Conservation (phyloP, 2,329 filamentous ascomycete species). For the Didymella glomerata region DNA sequence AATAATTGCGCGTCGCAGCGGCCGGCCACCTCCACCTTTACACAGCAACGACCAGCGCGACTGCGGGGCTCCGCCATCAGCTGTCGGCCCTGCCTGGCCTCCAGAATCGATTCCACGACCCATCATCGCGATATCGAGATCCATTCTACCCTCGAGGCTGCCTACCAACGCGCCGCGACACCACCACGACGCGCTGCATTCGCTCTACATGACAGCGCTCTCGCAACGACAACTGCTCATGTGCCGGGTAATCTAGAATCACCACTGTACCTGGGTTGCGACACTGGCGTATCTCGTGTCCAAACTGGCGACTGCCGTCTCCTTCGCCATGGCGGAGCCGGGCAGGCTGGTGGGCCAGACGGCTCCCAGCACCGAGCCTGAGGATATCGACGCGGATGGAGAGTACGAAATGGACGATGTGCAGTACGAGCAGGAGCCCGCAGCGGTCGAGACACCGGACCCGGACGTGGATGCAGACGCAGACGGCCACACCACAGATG, state of each 20-base stretch:
- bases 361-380: constrained; percentile 42
- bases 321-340: constrained; percentile 55
- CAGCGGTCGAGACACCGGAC: constrained; percentile 30
- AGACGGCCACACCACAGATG: constrained; percentile 50
- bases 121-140: not conserved
- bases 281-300: constrained; percentile 49
- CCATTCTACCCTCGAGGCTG: not conserved
- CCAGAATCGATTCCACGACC: not conserved
- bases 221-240: constrained; percentile 30
- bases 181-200: constrained; percentile 38
- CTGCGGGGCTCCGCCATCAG: constrained; percentile 26
- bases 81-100: not conserved
- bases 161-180: constrained; percentile 37
- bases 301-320: constrained; percentile 53
- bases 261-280: constrained; percentile 27
- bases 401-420: constrained; percentile 52
- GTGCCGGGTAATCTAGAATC: constrained; percentile 37
- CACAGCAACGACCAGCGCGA: constrained; percentile 39
- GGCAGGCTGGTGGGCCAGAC: constrained; percentile 49
- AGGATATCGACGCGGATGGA: constrained; percentile 51
- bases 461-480: constrained; percentile 37
- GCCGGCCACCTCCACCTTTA: constrained; percentile 34
- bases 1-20: constrained; percentile 37
- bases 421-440: constrained; percentile 40
- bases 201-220: constrained; percentile 41